Conservation (phyloP, 176 grass and related monocot species). For the Juncus inflexus region DNA sequence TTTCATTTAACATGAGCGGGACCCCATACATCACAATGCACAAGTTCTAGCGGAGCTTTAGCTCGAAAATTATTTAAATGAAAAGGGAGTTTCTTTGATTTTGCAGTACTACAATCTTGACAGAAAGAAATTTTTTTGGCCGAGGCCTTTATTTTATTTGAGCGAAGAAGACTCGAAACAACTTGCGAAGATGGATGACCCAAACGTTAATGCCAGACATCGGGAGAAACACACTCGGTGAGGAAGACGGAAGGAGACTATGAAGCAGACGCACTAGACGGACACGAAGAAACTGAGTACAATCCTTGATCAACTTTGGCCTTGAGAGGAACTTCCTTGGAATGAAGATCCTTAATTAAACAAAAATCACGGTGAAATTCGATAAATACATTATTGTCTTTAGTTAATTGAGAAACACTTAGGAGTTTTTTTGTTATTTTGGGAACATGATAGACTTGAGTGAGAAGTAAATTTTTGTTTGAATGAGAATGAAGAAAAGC, state of each 20-base stretch:
- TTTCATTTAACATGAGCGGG: background rate
- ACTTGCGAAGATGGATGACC: background rate
- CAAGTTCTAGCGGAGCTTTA: background rate
- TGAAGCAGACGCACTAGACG: no score
- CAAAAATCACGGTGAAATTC: background rate
- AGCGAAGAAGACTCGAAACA: background rate
- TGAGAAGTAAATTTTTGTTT: background rate
- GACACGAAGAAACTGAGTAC: background rate
- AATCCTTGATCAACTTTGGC: background rate
- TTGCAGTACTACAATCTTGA: background rate
- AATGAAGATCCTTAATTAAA: background rate
- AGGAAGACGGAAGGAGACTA: background rate
- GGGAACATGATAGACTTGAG: conserved; percentile 2
- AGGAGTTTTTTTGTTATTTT: conserved; percentile 7
- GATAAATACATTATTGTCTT: background rate
- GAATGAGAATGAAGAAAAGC: background rate
- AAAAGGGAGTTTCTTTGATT: no score
- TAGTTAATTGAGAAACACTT: background rate
- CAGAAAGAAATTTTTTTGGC: no score
- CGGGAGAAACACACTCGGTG: background rate
- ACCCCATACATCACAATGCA: conserved; percentile 11
- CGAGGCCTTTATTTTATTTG: background rate
- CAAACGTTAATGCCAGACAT: conserved; percentile 9
- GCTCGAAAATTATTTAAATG: background rate
- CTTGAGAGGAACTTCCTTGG: background rate